These are phyloP conservation scores for Colletotrichum sp. DNA, from an alignment of 2,329 filamentous ascomycete species.

Conservation along the genomic window DNA sequence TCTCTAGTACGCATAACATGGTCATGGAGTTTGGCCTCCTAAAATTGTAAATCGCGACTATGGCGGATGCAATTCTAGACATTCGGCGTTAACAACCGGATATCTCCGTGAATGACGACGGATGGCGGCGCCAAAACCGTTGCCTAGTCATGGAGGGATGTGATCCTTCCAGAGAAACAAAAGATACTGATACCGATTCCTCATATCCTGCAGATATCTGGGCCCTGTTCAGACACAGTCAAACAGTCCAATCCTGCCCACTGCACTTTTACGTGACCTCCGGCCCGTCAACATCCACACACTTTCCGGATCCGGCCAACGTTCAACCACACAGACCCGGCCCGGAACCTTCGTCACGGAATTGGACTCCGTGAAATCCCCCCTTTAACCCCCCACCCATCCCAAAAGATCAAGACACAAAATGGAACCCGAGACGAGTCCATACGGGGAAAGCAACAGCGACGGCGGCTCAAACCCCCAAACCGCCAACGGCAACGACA, in stretches of 20 bases:
- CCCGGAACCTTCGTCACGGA: background rate
- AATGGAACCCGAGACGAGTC: background rate
- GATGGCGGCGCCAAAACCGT: constrained; percentile 3
- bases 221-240: background rate
- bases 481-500: background rate
- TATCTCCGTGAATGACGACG: constrained; percentile 5
- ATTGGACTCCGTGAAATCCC: background rate
- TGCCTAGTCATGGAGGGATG: background rate
- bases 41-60: background rate
- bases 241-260: background rate
- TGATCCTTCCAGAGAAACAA: background rate
- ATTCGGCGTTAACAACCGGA: background rate
- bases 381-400: background rate
- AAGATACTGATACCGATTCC: background rate
- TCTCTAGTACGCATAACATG: background rate
- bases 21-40: background rate
- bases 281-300: background rate
- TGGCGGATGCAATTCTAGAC: background rate
- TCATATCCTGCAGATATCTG: background rate
- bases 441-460: background rate
- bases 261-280: background rate
- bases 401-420: background rate
- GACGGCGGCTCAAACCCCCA: background rate
- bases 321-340: background rate
- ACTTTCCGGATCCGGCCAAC: background rate